phyloP scores from a whole-genome alignment of 345 rosid genomes.

The Eucalyptus sp. region DNA sequence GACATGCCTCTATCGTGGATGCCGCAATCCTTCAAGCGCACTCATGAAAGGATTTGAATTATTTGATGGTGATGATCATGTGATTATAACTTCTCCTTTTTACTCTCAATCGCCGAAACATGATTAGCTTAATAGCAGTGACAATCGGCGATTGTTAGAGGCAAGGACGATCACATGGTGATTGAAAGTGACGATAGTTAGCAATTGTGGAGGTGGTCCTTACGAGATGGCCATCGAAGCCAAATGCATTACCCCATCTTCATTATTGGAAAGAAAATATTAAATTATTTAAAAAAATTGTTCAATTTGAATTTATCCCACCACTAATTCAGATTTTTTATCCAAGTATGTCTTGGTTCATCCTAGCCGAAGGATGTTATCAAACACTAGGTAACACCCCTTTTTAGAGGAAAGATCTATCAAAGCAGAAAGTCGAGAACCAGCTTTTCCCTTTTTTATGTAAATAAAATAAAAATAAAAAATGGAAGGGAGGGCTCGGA shows the following conservation, averaged over 20 bases:
- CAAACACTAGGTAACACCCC: too few relatives aligned
- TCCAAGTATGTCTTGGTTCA: rapidly evolving
- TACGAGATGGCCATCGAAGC: not conserved
- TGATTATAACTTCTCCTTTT: not conserved
- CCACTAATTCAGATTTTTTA: not conserved
- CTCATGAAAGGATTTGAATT: not conserved
- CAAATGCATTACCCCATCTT: not conserved
- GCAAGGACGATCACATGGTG: not conserved
- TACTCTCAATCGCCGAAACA: too few relatives aligned
- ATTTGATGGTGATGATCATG: not conserved
- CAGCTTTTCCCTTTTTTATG: too few relatives aligned
- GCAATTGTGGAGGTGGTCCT: rapidly evolving
- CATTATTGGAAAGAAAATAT: not conserved
- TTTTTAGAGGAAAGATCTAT: too few relatives aligned
- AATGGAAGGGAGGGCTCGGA: too few relatives aligned
- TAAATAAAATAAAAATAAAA: too few relatives aligned
- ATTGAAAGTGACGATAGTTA: not conserved
- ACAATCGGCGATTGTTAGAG: not conserved
- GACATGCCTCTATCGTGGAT: not conserved
- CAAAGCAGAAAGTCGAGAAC: too few relatives aligned
- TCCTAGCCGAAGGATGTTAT: not conserved
- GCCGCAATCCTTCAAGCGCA: not conserved
- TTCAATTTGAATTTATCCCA: not conserved
- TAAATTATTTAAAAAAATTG: too few relatives aligned
- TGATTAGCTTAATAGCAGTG: too few relatives aligned